Conservation (phyloP, 1,284 basidiomycete genomes). For the Malassezia slooffiae region DNA sequence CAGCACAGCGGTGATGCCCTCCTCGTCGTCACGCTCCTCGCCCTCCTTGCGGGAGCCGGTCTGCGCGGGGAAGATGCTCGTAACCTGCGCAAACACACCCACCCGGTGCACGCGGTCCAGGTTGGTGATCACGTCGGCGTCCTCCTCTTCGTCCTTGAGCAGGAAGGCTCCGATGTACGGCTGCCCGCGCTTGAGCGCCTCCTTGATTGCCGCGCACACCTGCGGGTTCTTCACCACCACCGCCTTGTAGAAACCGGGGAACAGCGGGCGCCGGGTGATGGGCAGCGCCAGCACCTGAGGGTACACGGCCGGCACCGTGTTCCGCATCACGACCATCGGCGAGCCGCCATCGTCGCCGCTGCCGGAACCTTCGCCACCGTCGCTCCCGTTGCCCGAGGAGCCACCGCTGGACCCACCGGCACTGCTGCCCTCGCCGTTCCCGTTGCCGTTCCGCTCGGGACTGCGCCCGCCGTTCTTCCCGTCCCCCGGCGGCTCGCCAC, state of each 20-base stretch:
- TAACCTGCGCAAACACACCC: constrained; percentile 95
- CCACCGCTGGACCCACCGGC: background rate
- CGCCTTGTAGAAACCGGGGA: constrained; percentile 79
- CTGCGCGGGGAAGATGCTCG: constrained; percentile 64
- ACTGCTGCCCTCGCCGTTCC: constrained; percentile 12
- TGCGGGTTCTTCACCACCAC: constrained; percentile 53
- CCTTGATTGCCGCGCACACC: constrained; percentile 88
- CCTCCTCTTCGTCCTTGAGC: constrained; percentile 84
- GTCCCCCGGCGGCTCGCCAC: too few relatives aligned
- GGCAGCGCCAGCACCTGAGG: constrained; percentile 90
- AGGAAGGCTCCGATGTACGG: constrained; percentile 96
- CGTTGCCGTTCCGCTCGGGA: constrained; percentile 1
- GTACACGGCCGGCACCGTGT: constrained; percentile 53
- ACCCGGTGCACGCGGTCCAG: constrained; percentile 79
- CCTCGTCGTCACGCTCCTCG: constrained; percentile 64
- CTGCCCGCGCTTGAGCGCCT: constrained; percentile 91
- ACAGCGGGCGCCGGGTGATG: constrained; percentile 86
- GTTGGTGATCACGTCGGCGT: constrained; percentile 84
- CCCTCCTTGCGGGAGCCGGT: constrained; percentile 19
- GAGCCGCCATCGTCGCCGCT: constrained; percentile 3
- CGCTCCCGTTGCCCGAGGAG: background rate
- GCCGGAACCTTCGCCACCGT: background rate
- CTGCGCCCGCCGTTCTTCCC: too few relatives aligned
- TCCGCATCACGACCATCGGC: constrained; percentile 18
- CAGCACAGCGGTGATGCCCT: constrained; percentile 74